These are phyloP conservation scores for Astragalus membranaceus DNA, from an alignment of 306 rosid genomes.

Conservation along the genomic window DNA sequence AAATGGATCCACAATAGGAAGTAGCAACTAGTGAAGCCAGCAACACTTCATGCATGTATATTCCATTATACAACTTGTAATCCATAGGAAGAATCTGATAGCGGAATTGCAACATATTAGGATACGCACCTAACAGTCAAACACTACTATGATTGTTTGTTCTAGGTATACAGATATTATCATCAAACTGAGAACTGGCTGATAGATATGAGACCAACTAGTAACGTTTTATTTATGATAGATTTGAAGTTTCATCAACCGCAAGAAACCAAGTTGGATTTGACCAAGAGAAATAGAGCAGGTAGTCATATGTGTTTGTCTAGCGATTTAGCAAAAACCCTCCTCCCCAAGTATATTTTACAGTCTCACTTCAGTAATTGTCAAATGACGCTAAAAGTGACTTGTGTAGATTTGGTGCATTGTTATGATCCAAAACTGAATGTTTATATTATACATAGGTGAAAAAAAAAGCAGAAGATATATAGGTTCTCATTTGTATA, in stretches of 20 bases:
- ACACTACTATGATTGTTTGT: background rate
- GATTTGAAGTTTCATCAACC: background rate
- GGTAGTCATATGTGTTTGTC: background rate
- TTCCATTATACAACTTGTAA: background rate
- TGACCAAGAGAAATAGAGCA: background rate
- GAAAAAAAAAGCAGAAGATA: background rate
- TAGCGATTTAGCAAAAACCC: background rate
- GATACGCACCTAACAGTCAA: background rate
- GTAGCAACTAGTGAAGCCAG: slow-evolving; percentile 7
- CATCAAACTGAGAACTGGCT: background rate
- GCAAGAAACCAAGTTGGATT: background rate
- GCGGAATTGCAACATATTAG: background rate
- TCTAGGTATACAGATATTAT: background rate
- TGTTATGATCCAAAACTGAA: background rate
- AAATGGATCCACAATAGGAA: background rate
- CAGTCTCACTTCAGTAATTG: background rate
- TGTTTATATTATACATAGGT: background rate
- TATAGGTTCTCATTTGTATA: background rate
- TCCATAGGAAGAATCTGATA: background rate
- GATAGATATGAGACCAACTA: background rate
- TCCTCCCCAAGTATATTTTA: background rate
- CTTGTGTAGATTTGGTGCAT: background rate
- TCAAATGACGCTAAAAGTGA: background rate
- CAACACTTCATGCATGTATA: background rate
- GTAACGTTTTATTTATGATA: background rate